These are phyloP conservation scores for Recurvomyces mirabilis DNA, from an alignment of 495 filamentous ascomycete genomes.

Conservation along the genomic window DNA sequence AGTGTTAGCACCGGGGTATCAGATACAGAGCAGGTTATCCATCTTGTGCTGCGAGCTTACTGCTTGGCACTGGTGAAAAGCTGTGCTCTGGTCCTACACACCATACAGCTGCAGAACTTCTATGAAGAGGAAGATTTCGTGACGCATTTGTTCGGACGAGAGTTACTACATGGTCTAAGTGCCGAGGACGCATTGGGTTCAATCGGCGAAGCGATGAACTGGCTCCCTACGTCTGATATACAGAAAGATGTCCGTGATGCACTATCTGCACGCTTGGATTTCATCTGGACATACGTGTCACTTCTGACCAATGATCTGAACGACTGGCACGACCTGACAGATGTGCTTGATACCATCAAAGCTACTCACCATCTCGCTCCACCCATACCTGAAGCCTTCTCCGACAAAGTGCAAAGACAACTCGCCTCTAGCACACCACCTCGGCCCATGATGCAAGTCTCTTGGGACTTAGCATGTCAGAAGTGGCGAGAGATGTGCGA, in stretches of 20 bases:
- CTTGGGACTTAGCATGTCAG: slow-evolving; percentile 56
- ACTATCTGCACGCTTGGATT: slow-evolving; percentile 48
- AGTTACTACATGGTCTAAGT: slow-evolving; percentile 55
- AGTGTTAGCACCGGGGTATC: slow-evolving; percentile 18
- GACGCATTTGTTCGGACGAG: slow-evolving; percentile 74
- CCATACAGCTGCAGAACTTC: slow-evolving; percentile 65
- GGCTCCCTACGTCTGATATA: slow-evolving; percentile 36
- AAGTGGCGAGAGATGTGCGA: slow-evolving; percentile 60
- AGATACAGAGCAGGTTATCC: slow-evolving; percentile 38
- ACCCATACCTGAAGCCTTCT: slow-evolving; percentile 66
- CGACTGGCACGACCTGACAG: slow-evolving; percentile 6
- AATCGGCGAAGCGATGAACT: slow-evolving; percentile 47
- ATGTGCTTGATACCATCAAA: slow-evolving; percentile 31
- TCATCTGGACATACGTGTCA: slow-evolving; percentile 39
- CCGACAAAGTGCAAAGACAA: slow-evolving; percentile 76
- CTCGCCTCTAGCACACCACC: slow-evolving; percentile 88
- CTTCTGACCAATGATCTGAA: neutral
- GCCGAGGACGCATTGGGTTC: slow-evolving; percentile 44
- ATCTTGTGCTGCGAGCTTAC: slow-evolving; percentile 68
- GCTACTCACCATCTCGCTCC: slow-evolving; percentile 50
- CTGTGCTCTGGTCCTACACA: slow-evolving; percentile 66
- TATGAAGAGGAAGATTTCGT: slow-evolving; percentile 99
- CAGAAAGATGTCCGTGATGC: slow-evolving; percentile 31
- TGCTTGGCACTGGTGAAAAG: slow-evolving; percentile 75
- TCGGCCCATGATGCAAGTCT: slow-evolving; percentile 71